Conservation (phyloP, 139 green algal species). For the Tetraselmis striata region DNA sequence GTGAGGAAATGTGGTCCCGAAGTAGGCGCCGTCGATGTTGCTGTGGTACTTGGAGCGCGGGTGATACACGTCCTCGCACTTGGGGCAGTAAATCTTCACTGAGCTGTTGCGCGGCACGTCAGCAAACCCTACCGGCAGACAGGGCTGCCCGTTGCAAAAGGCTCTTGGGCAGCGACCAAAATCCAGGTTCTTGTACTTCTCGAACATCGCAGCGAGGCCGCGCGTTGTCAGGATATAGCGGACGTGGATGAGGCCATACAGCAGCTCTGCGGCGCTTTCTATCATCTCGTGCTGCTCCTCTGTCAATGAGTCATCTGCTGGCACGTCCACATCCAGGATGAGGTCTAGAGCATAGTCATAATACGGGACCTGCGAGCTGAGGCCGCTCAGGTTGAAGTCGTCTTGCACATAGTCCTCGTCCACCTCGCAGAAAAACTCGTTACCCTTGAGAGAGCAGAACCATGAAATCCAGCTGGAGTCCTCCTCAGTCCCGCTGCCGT, state of each 20-base stretch:
- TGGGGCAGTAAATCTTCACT: conserved; percentile 88
- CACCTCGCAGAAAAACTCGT: conserved; percentile 61
- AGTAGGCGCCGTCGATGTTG: conserved; percentile 87
- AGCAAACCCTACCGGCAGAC: conserved; percentile 80
- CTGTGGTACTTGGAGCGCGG: conserved; percentile 76
- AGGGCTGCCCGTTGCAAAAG: conserved; percentile 82
- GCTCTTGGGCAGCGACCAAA: conserved; percentile 89
- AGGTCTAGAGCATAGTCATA: conserved; percentile 97
- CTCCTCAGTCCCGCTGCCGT: no score
- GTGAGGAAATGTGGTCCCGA: conserved; percentile 93
- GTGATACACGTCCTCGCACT: conserved; percentile 91
- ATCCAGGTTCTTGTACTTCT: conserved; percentile 94
- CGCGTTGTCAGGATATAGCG: conserved; percentile 85
- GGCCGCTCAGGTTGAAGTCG: conserved; percentile 94
- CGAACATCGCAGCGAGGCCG: conserved; percentile 69
- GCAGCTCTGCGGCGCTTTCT: conserved; percentile 89
- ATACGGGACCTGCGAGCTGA: conserved; percentile 88
- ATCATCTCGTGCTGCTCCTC: conserved; percentile 82
- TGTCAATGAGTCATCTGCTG: conserved; percentile 66
- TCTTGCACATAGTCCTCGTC: conserved; percentile 97
- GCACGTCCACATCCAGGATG: conserved; percentile 87
- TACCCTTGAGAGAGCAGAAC: conserved; percentile 78
- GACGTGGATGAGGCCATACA: conserved; percentile 97
- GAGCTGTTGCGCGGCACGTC: conserved; percentile 83
- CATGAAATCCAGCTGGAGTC: conserved; percentile 91